These are phyloP conservation scores for Vitellaria paradoxa DNA, from an alignment of 179 eudicot genomes.

Conservation along the genomic window DNA sequence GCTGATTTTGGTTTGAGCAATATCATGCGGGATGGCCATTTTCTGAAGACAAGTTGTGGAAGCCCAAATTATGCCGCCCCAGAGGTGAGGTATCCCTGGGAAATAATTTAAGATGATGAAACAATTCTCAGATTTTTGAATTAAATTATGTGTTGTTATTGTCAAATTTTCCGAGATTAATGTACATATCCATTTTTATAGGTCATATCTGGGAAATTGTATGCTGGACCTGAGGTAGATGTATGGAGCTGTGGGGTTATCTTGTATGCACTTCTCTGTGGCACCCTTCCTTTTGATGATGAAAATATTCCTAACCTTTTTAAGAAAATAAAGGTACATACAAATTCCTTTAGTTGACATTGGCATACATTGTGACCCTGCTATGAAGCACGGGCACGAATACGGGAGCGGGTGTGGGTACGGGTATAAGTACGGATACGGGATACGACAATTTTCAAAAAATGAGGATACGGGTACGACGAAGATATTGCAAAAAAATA, in stretches of 20 bases:
- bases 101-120: not conserved
- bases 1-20: slow-evolving; percentile 99
- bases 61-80: slow-evolving; percentile 99
- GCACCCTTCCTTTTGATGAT: slow-evolving; percentile 94
- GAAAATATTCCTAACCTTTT: slow-evolving; percentile 91
- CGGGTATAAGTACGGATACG: too few relatives aligned
- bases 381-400: too few relatives aligned
- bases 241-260: slow-evolving; percentile 99
- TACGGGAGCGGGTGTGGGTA: too few relatives aligned
- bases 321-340: slow-evolving; percentile 84
- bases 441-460: too few relatives aligned
- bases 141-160: not conserved
- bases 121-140: not conserved
- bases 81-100: slow-evolving; percentile 46
- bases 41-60: slow-evolving; percentile 95
- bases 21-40: slow-evolving; percentile 96
- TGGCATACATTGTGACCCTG: too few relatives aligned
- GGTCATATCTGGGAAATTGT: slow-evolving; percentile 94
- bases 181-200: slow-evolving; percentile 16
- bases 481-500: too few relatives aligned
- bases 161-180: not conserved
- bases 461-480: too few relatives aligned
- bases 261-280: slow-evolving; percentile 96
- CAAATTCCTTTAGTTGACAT: not conserved
- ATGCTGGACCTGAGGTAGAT: slow-evolving; percentile 98